These are phyloP conservation scores for Drosera capensis DNA, from an alignment of 148 eudicot genomes.

Conservation along the genomic window DNA sequence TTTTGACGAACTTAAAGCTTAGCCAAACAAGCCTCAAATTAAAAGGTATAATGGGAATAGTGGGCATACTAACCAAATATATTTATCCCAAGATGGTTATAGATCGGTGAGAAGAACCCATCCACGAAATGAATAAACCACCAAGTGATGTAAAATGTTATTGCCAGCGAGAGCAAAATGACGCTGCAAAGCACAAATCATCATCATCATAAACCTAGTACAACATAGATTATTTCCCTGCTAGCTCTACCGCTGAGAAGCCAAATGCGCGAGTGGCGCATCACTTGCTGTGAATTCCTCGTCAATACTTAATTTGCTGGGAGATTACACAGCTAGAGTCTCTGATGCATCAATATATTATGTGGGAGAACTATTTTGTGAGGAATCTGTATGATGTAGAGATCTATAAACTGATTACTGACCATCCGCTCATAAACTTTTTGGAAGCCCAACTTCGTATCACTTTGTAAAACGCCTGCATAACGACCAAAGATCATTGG, in stretches of 20 bases:
- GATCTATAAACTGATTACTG: conserved; percentile 1
- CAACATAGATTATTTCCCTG: too few species aligned
- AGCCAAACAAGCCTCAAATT: neutral
- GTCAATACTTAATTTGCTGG: too few species aligned
- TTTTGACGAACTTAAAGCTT: too few species aligned
- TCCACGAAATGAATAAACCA: conserved; percentile 68
- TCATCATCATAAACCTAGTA: too few species aligned
- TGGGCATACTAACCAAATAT: conserved; percentile 40
- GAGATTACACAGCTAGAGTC: neutral
- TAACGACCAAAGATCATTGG: conserved; percentile 1
- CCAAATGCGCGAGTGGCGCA: too few species aligned
- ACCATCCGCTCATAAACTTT: conserved; percentile 75
- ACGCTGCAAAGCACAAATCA: conserved; percentile 38
- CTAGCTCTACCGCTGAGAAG: too few species aligned
- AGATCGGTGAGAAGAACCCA: conserved; percentile 64
- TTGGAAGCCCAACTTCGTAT: conserved; percentile 66
- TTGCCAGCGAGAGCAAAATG: conserved; percentile 54
- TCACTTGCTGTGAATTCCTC: too few species aligned
- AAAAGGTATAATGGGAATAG: neutral
- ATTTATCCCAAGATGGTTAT: conserved; percentile 40
- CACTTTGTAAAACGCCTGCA: conserved; percentile 48
- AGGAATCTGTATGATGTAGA: neutral
- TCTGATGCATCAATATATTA: neutral
- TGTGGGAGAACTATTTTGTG: neutral
- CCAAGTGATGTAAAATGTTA: conserved; percentile 65